Base-by-base conservation (phyloP, 352 stramenopile species). In the Hyaloperonospora arabidopsidis region DNA sequence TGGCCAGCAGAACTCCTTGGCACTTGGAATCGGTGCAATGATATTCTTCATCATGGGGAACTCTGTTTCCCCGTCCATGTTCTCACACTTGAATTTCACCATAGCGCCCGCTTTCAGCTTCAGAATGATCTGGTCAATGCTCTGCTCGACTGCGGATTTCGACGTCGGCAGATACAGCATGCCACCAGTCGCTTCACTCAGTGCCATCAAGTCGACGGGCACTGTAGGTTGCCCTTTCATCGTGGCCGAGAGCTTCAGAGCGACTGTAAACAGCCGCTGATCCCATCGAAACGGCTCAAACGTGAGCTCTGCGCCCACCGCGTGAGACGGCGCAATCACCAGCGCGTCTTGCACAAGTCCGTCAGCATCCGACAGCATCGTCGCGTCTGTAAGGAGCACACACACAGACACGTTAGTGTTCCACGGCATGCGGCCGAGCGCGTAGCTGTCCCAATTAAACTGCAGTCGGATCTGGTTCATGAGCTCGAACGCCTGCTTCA, bases 361-460 rank as follows among this genome's bases (percentile, higher is more conserved):
- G 44, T 93, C 80, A 11, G 70, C 40, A 22, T 55, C 74, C 12
- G 81, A 87, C 14, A 91, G 63, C 35, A 62, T 69, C 2, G 80
- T 89, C n/a, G 83, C 83, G 60, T 93, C 84, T 52, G 84, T 92
- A 41, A 94, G 62, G 21, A 92, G 57, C 18, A 94, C 73, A 52
- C 83, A 90, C 0, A 92, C 76, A 0, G 74, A 83, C 21, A 92
- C 73, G 52, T 94, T 91, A 2, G 84, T 91, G 56, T 91, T 94
- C 78, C 79, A 92, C 0, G 84, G 78, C 28, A 76, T 68, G 28
- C 84, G 70, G 2, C 84, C 84, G 17, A 94, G 68, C 17, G 49
- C 84, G 64, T 94, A 94, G 56, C 78, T 90, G 74, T 94, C 84
- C 76, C 81, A 94, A 53, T 89, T 89, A 63, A 91, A 87, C 67